These are phyloP conservation scores for Zymoseptoria brevis DNA, from an alignment of 2,329 filamentous ascomycete species.

Conservation along the genomic window DNA sequence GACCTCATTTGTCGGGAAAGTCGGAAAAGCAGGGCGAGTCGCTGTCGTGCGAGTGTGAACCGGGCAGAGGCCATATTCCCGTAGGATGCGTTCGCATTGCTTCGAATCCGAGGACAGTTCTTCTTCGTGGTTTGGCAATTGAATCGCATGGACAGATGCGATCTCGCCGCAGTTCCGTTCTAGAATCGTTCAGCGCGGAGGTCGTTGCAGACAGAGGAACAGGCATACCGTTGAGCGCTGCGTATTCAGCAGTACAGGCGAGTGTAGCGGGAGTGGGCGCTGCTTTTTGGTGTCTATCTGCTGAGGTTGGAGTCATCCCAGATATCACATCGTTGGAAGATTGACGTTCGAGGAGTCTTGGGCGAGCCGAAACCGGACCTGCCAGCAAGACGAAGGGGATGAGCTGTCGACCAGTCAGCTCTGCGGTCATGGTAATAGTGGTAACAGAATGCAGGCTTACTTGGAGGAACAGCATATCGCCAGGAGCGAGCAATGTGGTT, in stretches of 20 bases:
- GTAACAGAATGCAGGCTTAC: constrained; percentile 5
- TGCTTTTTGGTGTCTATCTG: constrained; percentile 4
- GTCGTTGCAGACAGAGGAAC: neutral
- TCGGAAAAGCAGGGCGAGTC: neutral
- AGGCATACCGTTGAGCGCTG: neutral
- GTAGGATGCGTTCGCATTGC: constrained; percentile 10
- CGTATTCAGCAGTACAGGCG: constrained; percentile 3
- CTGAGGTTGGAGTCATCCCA: constrained; percentile 15
- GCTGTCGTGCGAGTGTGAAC: neutral
- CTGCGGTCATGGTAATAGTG: neutral
- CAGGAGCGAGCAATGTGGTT: neutral
- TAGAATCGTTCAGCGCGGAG: neutral
- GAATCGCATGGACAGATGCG: constrained; percentile 10
- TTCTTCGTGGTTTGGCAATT: constrained; percentile 11
- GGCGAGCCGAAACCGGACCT: constrained; percentile 4
- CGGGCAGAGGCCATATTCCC: constrained; percentile 11
- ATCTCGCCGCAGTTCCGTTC: constrained; percentile 13
- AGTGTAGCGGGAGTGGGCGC: neutral
- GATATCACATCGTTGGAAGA: constrained; percentile 5
- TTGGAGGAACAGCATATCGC: constrained; percentile 1
- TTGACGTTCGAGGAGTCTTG: constrained; percentile 5
- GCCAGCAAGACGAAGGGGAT: constrained; percentile 8
- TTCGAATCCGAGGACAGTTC: constrained; percentile 8
- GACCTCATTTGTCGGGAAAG: neutral
- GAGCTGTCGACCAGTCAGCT: constrained; percentile 5